These are phyloP conservation scores for Zygosaccharomyces gambellarensis DNA, from an alignment of 805 yeast species.

Conservation along the genomic window DNA sequence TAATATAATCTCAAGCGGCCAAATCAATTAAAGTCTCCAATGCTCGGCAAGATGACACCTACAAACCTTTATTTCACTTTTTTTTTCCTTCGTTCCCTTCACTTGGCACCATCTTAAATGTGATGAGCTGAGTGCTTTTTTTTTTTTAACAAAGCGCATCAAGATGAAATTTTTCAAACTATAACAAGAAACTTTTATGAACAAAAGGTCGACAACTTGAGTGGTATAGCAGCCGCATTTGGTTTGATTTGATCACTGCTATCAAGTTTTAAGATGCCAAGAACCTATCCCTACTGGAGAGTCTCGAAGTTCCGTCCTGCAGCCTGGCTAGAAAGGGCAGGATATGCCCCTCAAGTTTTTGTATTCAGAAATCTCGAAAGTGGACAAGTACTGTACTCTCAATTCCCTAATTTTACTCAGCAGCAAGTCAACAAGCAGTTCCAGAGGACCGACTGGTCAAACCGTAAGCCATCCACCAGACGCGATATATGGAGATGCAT, in stretches of 20 bases:
- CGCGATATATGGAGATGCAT: constrained; percentile 86
- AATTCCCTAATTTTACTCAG: constrained; percentile 53
- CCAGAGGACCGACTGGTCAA: constrained; percentile 83
- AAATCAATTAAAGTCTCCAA: not conserved
- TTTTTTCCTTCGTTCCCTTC: not conserved
- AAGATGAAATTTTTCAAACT: not conserved
- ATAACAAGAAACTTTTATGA: not conserved
- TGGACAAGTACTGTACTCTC: constrained; percentile 88
- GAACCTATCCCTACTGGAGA: constrained; percentile 11
- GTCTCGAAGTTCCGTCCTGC: constrained; percentile 48
- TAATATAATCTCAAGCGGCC: not conserved
- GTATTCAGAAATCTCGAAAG: constrained; percentile 79
- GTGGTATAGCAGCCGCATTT: not conserved
- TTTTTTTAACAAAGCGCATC: not conserved
- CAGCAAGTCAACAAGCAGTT: constrained; percentile 56
- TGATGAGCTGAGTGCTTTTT: not conserved
- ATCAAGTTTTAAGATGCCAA: not conserved
- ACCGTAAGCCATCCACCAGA: constrained; percentile 72
- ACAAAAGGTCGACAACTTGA: not conserved
- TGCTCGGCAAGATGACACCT: not conserved
- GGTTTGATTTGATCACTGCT: too few species aligned
- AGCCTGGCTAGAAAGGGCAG: constrained; percentile 52
- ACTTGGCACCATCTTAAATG: not conserved
- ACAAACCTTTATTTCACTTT: not conserved
- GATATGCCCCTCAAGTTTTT: constrained; percentile 77